These are phyloP conservation scores for Kandelia obovata DNA, from an alignment of 345 rosid species.

Conservation along the genomic window DNA sequence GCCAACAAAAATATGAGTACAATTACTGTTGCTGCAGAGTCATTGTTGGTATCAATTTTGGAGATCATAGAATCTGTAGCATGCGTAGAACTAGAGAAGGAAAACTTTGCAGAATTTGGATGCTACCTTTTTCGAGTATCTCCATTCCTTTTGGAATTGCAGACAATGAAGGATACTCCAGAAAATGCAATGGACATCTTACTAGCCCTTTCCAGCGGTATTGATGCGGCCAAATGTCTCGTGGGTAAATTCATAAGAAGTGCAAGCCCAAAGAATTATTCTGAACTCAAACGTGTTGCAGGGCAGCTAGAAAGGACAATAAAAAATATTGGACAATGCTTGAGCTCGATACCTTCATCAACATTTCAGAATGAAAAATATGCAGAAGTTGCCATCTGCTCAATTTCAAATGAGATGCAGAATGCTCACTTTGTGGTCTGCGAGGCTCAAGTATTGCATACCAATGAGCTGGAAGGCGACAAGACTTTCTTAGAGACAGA, in stretches of 20 bases:
- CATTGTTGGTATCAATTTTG: slow-evolving; percentile 51
- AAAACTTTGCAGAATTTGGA: slow-evolving; percentile 45
- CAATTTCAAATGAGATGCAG: slow-evolving; percentile 74
- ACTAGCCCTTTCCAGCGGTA: slow-evolving; percentile 44
- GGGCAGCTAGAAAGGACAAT: slow-evolving; percentile 43
- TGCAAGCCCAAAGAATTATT: slow-evolving; percentile 28
- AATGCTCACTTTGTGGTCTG: slow-evolving; percentile 33
- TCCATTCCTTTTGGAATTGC: slow-evolving; percentile 65
- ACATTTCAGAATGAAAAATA: slow-evolving; percentile 45
- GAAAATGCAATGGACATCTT: slow-evolving; percentile 43
- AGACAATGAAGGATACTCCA: slow-evolving; percentile 34
- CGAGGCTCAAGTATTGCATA: slow-evolving; percentile 21
- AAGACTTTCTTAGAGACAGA: slow-evolving; percentile 11
- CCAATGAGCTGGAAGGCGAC: slow-evolving; percentile 19
- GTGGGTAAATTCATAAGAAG: slow-evolving; percentile 26
- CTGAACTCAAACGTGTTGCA: slow-evolving; percentile 38
- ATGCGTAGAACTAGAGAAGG: slow-evolving; percentile 37
- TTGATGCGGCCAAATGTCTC: slow-evolving; percentile 47
- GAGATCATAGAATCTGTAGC: slow-evolving; percentile 41
- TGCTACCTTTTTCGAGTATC: slow-evolving; percentile 67
- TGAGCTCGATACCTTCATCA: slow-evolving; percentile 62
- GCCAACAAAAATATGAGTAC: slow-evolving; percentile 26
- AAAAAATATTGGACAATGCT: slow-evolving; percentile 51
- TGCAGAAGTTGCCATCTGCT: slow-evolving; percentile 48
- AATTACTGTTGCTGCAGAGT: slow-evolving; percentile 28